Evolutionary conservation across 768 basidiomycete genomes (phyloP), one percentile per base, ranked within the genome.

Genomic region (Russula sp.): DNA sequence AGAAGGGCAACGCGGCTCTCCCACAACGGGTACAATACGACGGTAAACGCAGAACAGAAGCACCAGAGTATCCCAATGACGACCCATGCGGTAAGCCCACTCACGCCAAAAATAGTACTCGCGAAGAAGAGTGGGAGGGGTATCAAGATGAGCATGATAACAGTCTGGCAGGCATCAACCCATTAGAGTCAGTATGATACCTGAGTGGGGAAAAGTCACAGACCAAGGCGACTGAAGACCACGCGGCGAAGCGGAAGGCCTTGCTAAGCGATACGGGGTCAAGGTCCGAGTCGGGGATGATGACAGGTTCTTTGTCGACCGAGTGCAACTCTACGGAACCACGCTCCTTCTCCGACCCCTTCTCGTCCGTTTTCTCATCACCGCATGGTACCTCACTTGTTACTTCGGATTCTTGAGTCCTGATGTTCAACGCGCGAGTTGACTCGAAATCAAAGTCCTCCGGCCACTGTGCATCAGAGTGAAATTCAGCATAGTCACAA

Each of bases 91-190:
- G 83, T 81, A 60, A 92, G 78, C 6, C 88, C 89, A 10, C 73
- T 66, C 43, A 81, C 77, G 25, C 81, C 79, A 63, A 83, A 93
- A 25, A 93, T 75, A 35, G 88, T 87, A 45, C 81, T 79, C 0
- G 90, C 85, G 70, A 88, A 90, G 78, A 96, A 96, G 8, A 95
- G 77, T 2, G 93, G 93, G 1, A 97, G 73, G 0, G 93, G 95
- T 56, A 97, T 83, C 58, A 92, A 56, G 66, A 93, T 74, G 66
- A 91, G 79, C 68, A 91, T 74, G 6, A 90, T 69, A 34, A 87
- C 50, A 54, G 83, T 78, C 86, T 83, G 66, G 13, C 51, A 16
- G 57, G 29, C 9, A 46, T 29, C 35, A 22, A n/a, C 38, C 2
- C 45, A 38, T 45, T n/a, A 48, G 56, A 18, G 20, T 52, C 59